Evolutionary conservation across 768 basidiomycete species (phyloP).

Genomic region (Tylopilus vinaceipallidus): DNA sequence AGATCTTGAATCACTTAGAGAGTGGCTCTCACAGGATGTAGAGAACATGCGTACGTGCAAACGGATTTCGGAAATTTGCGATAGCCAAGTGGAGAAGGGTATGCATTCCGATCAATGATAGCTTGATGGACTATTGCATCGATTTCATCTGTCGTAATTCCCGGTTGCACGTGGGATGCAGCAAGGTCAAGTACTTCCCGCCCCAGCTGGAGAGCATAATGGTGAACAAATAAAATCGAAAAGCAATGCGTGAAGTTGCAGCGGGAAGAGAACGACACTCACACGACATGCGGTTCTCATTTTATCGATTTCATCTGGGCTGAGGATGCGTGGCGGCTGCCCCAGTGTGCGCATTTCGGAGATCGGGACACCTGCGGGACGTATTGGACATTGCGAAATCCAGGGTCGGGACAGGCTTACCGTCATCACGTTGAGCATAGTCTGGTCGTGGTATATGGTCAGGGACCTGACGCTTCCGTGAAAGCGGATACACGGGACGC

Average conservation of each 20-base stretch:
- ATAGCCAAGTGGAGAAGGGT: slow-evolving; percentile 94
- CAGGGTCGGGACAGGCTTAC: slow-evolving; percentile 39
- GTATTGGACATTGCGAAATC: not conserved
- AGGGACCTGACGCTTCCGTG: slow-evolving; percentile 72
- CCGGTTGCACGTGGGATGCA: slow-evolving; percentile 83
- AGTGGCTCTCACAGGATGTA: not conserved
- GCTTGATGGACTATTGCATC: slow-evolving; percentile 94
- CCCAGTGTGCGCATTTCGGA: slow-evolving; percentile 58
- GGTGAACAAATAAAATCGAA: slow-evolving; percentile 2
- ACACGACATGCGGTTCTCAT: slow-evolving; percentile 89
- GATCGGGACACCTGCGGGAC: slow-evolving; percentile 50
- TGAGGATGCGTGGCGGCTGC: slow-evolving; percentile 64
- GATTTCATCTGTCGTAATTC: slow-evolving; percentile 93
- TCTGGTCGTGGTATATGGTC: slow-evolving; percentile 85
- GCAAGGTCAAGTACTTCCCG: slow-evolving; percentile 93
- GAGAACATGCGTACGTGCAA: slow-evolving; percentile 71
- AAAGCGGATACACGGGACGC: slow-evolving; percentile 86
- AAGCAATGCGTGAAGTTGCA: not conserved
- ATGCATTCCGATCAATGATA: slow-evolving; percentile 84
- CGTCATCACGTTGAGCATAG: slow-evolving; percentile 62
- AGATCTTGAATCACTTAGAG: slow-evolving; percentile 47
- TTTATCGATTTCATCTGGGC: slow-evolving; percentile 75
- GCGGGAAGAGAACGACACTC: slow-evolving; percentile 33
- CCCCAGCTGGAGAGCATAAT: slow-evolving; percentile 53
- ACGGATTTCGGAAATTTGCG: slow-evolving; percentile 91